phyloP scores from a whole-genome alignment of 169 alveolate genomes.

The Cryptosporidium bovis region DNA sequence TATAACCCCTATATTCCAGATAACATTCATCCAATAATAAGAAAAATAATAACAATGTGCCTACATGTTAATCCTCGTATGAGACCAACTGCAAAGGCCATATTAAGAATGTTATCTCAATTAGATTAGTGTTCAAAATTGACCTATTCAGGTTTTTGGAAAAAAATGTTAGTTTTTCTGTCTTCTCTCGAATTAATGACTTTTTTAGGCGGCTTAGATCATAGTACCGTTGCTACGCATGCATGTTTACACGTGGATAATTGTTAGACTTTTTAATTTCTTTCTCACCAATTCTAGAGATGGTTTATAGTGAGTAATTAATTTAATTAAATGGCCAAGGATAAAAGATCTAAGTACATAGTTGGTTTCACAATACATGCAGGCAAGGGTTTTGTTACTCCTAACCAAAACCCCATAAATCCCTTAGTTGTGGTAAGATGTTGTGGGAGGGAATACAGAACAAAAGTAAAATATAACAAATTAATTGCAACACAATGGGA shows the following conservation, averaged over 20 bases:
- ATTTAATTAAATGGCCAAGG: slow-evolving; percentile 23
- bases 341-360: slow-evolving; percentile 27
- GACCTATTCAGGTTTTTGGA: neutral
- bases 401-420: slow-evolving; percentile 81
- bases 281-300: neutral
- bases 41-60: slow-evolving; percentile 40
- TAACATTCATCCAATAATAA: slow-evolving; percentile 35
- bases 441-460: slow-evolving; percentile 87
- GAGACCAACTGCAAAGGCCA: slow-evolving; percentile 44
- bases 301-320: neutral
- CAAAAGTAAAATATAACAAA: slow-evolving; percentile 86
- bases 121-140: neutral
- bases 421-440: slow-evolving; percentile 91
- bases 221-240: slow-evolving; percentile 30
- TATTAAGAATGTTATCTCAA: slow-evolving; percentile 17
- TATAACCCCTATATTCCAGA: slow-evolving; percentile 42
- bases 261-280: neutral
- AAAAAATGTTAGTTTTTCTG: neutral
- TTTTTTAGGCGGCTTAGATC: slow-evolving; percentile 61
- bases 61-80: slow-evolving; percentile 46
- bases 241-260: slow-evolving; percentile 35
- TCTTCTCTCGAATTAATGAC: neutral
- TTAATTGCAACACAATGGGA: slow-evolving; percentile 91
- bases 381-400: slow-evolving; percentile 81
- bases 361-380: slow-evolving; percentile 89